These are phyloP conservation scores for Scheffersomyces quercinus DNA, from an alignment of 1,139 yeast species.

Conservation along the genomic window DNA sequence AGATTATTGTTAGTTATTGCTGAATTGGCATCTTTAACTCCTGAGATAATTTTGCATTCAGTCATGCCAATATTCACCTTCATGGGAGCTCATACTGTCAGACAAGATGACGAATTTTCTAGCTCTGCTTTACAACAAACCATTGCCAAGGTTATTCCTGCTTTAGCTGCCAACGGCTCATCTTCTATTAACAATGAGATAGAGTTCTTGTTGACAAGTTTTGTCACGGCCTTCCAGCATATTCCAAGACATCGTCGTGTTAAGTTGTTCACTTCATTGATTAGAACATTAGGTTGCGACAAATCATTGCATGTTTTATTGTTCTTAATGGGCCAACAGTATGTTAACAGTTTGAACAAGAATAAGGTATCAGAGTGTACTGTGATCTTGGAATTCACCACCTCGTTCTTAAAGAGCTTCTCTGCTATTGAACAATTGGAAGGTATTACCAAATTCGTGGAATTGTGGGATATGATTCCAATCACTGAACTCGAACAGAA, in stretches of 20 bases:
- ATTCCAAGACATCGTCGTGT: slow-evolving; percentile 97
- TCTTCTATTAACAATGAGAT: slow-evolving; percentile 59
- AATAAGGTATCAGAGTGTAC: slow-evolving; percentile 67
- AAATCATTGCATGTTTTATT: slow-evolving; percentile 70
- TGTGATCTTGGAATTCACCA: slow-evolving; percentile 68
- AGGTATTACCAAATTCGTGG: slow-evolving; percentile 57
- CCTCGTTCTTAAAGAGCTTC: slow-evolving; percentile 68
- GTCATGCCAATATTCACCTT: slow-evolving; percentile 99
- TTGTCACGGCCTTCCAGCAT: slow-evolving; percentile 90
- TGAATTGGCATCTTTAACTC: slow-evolving; percentile 82
- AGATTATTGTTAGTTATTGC: slow-evolving; percentile 81
- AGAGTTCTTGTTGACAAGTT: slow-evolving; percentile 83
- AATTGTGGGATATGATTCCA: slow-evolving; percentile 57
- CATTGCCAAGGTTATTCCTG: slow-evolving; percentile 86
- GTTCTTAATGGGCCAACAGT: slow-evolving; percentile 80
- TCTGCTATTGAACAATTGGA: slow-evolving; percentile 65
- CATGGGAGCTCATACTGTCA: slow-evolving; percentile 97
- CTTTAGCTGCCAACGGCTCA: slow-evolving; percentile 66
- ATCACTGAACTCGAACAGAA: slow-evolving; percentile 35
- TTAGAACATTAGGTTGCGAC: slow-evolving; percentile 72
- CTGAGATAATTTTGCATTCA: slow-evolving; percentile 89
- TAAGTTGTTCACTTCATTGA: slow-evolving; percentile 74
- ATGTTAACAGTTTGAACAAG: slow-evolving; percentile 51
- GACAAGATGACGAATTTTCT: slow-evolving; percentile 96
- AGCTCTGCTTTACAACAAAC: slow-evolving; percentile 93